Percentiles rank a stretch among this genome's conserved stretches.
phyloP scores from a whole-genome alignment of 2,329 filamentous ascomycete genomes.

The Verticillium nubilum region DNA sequence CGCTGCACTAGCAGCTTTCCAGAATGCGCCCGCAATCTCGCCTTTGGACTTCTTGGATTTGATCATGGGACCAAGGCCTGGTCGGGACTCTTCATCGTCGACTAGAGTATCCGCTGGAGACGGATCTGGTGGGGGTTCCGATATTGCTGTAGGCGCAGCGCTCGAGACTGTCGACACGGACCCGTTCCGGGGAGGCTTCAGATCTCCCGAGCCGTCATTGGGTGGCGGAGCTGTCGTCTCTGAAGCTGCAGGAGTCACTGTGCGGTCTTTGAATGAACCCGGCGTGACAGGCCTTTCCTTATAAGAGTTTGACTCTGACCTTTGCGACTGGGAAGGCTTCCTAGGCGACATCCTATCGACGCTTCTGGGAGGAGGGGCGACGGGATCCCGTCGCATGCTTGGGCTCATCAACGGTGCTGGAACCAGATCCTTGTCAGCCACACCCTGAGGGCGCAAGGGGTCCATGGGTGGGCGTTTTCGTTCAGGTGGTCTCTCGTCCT shows the following conservation, averaged over 20 bases:
- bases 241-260: constrained; percentile 8
- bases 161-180: constrained; percentile 2
- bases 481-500: constrained; percentile 51
- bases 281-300: constrained; percentile 24
- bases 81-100: constrained; percentile 44
- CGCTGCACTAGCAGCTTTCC: constrained; percentile 72
- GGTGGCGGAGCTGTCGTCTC: constrained; percentile 7
- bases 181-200: background rate
- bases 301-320: constrained; percentile 24
- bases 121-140: constrained; percentile 19
- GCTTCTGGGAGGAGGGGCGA: constrained; percentile 45
- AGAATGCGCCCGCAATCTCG: constrained; percentile 71
- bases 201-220: background rate
- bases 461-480: constrained; percentile 64
- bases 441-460: constrained; percentile 43
- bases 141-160: constrained; percentile 16
- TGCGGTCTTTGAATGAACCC: constrained; percentile 9
- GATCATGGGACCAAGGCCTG: constrained; percentile 86
- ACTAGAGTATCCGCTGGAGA: background rate
- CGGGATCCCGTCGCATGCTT: constrained; percentile 35
- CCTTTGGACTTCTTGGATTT: constrained; percentile 68
- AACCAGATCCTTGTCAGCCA: constrained; percentile 46
- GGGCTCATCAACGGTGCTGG: constrained; percentile 54
- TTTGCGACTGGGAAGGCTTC: constrained; percentile 33
- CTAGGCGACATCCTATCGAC: constrained; percentile 40